Base-by-base conservation (phyloP, 257 asterid genomes). In the Oldenlandia corymbosa region DNA sequence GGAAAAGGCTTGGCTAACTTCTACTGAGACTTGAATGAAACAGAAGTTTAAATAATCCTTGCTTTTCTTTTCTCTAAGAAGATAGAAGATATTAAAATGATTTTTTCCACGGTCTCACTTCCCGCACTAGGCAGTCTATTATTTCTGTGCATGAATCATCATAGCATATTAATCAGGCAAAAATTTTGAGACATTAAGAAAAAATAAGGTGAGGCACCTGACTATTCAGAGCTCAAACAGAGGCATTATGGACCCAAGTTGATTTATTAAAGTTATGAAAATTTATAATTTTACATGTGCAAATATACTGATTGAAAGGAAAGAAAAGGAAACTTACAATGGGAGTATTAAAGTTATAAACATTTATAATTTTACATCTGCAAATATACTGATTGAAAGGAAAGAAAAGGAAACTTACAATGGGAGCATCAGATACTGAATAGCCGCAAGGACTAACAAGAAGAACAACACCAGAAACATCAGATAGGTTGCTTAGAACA, bases 371-470 rank as follows among this genome's bases (percentile, higher is more conserved):
- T 28, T 28, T 26, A 6, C 21, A 16, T 13, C 59, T 53, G 7
- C 10, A 27, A 0, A 10, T 9, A 20, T 24, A 39, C 21, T 21
- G 21, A 58, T 31, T 58, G 36, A 32, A 56, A 4, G 58, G 23
- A 5, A 32, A 39, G 52, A 50, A 53, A 37, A 51, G 71, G 39
- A 76, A 67, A 77, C 99, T 89, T 89, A 92, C 99, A 60, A 80
- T 82, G 37, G 99, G 97, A 71, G 94, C 90, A 76, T 89, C 97
- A 23, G 90, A 79, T 75, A 78, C 68, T 17, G 94, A 89, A 81
- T 85, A 92, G 79, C 99, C 97, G 79, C 96, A 89, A 48, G 95
- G 86, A 80, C 97, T 89, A 66, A 92, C 88, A 46, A 92, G 73
- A 70, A 92, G 89, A 70, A 84, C 78, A 62, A 85, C 95, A 76